Conservation (phyloP, 2,329 filamentous ascomycete species). For the Aspergillus sp. region DNA sequence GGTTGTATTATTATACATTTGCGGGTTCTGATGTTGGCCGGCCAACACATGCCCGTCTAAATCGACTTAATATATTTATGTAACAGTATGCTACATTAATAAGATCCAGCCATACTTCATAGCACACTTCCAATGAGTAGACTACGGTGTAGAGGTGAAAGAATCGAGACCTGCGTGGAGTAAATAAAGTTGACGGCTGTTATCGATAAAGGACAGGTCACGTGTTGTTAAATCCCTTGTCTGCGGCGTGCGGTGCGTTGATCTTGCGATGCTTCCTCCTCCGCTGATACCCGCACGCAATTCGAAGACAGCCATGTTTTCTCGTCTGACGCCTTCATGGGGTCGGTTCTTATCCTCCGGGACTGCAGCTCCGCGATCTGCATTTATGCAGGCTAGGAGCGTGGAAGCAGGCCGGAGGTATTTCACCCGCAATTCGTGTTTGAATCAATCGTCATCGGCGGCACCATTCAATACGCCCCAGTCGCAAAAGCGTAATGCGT, state of each 20-base stretch:
- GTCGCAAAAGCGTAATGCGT: constrained; percentile 52
- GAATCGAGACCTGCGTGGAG: neutral
- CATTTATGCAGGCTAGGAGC: constrained; percentile 16
- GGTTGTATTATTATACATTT: constrained; percentile 5
- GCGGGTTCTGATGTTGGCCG: neutral
- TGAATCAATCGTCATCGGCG: constrained; percentile 25
- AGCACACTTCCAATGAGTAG: neutral
- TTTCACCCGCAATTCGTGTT: constrained; percentile 34
- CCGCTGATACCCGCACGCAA: constrained; percentile 17
- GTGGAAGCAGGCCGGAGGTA: constrained; percentile 28
- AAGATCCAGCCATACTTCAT: no score
- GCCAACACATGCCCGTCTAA: neutral
- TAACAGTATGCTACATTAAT: neutral
- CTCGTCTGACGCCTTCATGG: constrained; percentile 26
- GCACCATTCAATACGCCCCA: constrained; percentile 36
- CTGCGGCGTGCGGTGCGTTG: neutral
- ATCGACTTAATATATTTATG: neutral
- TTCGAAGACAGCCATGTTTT: constrained; percentile 27
- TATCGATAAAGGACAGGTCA: constrained; percentile 22
- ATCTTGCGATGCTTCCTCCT: constrained; percentile 7
- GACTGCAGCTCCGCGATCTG: constrained; percentile 14
- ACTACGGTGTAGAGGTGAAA: neutral
- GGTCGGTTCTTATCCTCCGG: constrained; percentile 22
- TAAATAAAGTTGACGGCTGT: neutral
- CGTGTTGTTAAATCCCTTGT: constrained; percentile 18